Evolutionary conservation across 441 rosid species (phyloP).

Genomic region (Mallotus japonicus): DNA sequence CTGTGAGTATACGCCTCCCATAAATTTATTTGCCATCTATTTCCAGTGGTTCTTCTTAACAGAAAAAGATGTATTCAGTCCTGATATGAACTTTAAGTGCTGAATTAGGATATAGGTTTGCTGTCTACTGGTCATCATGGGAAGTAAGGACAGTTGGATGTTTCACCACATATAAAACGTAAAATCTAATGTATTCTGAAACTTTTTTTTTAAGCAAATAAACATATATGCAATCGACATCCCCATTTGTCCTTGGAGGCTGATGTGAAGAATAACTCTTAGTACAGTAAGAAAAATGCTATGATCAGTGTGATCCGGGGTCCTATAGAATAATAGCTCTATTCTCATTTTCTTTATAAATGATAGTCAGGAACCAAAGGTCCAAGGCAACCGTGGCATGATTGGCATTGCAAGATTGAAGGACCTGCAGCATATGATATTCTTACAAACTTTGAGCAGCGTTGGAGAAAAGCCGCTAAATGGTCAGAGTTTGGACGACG

Average conservation of each 20-base stretch:
- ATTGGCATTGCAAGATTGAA: constrained; percentile 80
- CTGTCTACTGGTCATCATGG: neutral
- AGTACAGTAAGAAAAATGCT: neutral
- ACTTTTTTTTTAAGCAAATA: neutral
- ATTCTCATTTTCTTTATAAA: constrained; percentile 5
- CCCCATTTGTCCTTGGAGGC: neutral
- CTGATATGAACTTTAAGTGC: neutral
- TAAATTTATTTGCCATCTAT: neutral
- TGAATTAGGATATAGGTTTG: neutral
- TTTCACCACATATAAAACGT: neutral
- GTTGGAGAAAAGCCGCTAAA: constrained; percentile 80
- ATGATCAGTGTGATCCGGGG: neutral
- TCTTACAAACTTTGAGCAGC: constrained; percentile 83
- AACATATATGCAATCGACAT: neutral
- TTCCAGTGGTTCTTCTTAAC: neutral
- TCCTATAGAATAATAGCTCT: neutral
- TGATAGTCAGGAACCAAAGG: constrained; percentile 60
- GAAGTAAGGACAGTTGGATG: neutral
- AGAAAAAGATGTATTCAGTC: neutral
- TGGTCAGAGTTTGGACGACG: constrained; percentile 63
- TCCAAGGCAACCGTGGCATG: constrained; percentile 93
- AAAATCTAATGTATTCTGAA: neutral
- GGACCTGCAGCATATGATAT: constrained; percentile 93
- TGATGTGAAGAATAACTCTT: neutral
- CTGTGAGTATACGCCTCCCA: constrained; percentile 44